These are phyloP conservation scores for Prunella vulgaris DNA, from an alignment of 257 asterid genomes.

Conservation along the genomic window DNA sequence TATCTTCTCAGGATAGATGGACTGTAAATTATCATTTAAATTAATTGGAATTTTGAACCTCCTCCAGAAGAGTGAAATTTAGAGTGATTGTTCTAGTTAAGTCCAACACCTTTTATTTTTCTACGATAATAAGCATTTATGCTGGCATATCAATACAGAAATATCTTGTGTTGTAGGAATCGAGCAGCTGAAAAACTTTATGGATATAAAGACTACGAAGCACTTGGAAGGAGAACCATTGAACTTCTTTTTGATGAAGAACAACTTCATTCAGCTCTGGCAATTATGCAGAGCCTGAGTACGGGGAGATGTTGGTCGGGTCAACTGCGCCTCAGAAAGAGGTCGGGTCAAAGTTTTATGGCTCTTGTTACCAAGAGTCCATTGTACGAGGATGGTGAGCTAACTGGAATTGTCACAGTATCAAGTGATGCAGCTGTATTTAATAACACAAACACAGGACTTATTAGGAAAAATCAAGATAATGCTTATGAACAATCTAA, in stretches of 20 bases:
- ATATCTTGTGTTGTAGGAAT: slow-evolving; percentile 47
- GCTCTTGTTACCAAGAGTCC: slow-evolving; percentile 64
- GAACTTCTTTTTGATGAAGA: slow-evolving; percentile 49
- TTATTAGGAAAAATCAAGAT: slow-evolving; percentile 22
- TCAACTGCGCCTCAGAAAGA: slow-evolving; percentile 56
- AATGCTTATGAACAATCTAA: slow-evolving; percentile 25
- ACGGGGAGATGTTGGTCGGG: slow-evolving; percentile 66
- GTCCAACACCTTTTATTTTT: background rate
- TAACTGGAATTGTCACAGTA: slow-evolving; percentile 56
- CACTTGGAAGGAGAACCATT: slow-evolving; percentile 36
- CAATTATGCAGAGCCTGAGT: slow-evolving; percentile 36
- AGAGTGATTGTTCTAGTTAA: background rate
- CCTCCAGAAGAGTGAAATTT: background rate
- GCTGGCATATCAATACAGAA: background rate
- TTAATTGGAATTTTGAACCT: slow-evolving; percentile 1
- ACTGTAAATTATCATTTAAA: background rate
- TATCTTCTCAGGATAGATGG: background rate
- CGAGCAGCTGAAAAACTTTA: slow-evolving; percentile 65
- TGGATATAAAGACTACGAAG: slow-evolving; percentile 63
- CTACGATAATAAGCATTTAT: background rate
- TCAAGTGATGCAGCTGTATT: slow-evolving; percentile 67
- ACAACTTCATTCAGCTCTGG: slow-evolving; percentile 28
- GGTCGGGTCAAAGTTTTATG: slow-evolving; percentile 50
- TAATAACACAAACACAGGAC: slow-evolving; percentile 26
- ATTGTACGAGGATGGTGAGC: slow-evolving; percentile 61